Base-by-base conservation (phyloP, 768 basidiomycete genomes). In the Suillus bovinus region DNA sequence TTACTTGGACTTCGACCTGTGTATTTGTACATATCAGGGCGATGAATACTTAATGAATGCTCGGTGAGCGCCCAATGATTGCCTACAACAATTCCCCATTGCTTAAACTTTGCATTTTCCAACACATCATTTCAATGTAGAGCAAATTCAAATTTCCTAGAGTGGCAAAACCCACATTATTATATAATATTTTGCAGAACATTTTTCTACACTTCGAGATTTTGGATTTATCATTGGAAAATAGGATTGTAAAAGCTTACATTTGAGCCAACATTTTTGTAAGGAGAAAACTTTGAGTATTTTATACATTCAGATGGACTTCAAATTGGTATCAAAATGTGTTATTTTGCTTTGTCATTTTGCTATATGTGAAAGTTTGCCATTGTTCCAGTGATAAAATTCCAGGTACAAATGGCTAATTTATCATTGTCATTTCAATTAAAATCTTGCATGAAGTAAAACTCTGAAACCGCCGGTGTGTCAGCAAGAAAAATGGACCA, bases 161-260 rank as follows among this genome's bases (percentile, higher is more conserved):
- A 33, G 33, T 2, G 33, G 33, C 2, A 9, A 33, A 1, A 33
- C 33, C 1, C 33, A 6, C 33, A 1, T 33, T 33, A 36, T 36
- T 36, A 14, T 20, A 41, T 20, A 42, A 9, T 33, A 49, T 49
- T 29, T 49, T 49, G 24, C 13, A 5, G 47, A 49, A 7, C 27
- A 49, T 27, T 49, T 49, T 16, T 1, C 24, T 49, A 6, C 6
- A 14, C 24, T 2, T 27, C 47, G 27, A 49, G 14, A 49, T 14
- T 27, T 27, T 27, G 24, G 2, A 49, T 49, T 49, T 49, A 49
- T 2, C 5, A 5, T 49, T 78, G 0, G 36, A 61, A 31, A 36
- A 11, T 36, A 36, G 39, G 39, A 27, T 49, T 27, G 5, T 7
- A 16, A 29, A 49, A 49, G 11, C 3, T 49, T 27, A 27, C 14